Conservation (phyloP, 2,329 filamentous ascomycete species). For the Aspergillus sojae region DNA sequence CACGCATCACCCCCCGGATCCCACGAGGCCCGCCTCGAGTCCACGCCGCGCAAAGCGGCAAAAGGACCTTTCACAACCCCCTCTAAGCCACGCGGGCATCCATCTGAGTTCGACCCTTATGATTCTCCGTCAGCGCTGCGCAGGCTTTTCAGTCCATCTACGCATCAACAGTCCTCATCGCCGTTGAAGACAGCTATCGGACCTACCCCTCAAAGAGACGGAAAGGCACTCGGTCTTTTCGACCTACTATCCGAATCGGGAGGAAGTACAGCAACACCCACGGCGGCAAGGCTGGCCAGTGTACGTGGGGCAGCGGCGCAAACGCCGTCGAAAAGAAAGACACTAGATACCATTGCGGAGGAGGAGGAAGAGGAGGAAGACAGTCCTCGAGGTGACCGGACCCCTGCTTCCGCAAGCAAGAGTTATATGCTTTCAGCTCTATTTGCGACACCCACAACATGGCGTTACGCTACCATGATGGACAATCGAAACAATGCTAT, state of each 20-base stretch:
- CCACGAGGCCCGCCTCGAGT: slow-evolving; percentile 15
- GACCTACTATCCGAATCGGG: slow-evolving; percentile 49
- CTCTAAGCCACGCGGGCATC: slow-evolving; percentile 36
- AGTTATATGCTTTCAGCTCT: slow-evolving; percentile 49
- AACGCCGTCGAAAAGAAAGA: slow-evolving; percentile 41
- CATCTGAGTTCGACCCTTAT: slow-evolving; percentile 47
- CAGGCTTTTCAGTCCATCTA: slow-evolving; percentile 39
- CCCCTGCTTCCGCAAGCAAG: slow-evolving; percentile 47
- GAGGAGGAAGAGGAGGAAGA: slow-evolving; percentile 27
- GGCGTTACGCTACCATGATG: slow-evolving; percentile 45
- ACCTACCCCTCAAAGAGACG: slow-evolving; percentile 53
- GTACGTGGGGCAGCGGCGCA: slow-evolving; percentile 32
- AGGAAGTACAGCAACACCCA: slow-evolving; percentile 38
- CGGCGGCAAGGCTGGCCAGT: slow-evolving; percentile 30
- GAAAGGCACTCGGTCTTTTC: slow-evolving; percentile 51
- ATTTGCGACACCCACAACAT: slow-evolving; percentile 49
- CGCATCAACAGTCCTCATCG: slow-evolving; percentile 32
- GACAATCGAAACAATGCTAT: slow-evolving; percentile 31
- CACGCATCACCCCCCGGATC: slow-evolving; percentile 32
- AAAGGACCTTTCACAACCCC: slow-evolving; percentile 36
- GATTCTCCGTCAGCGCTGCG: slow-evolving; percentile 46
- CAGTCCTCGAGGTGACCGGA: slow-evolving; percentile 32
- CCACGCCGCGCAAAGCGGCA: slow-evolving; percentile 41
- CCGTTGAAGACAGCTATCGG: slow-evolving; percentile 47
- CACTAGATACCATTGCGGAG: slow-evolving; percentile 32